phyloP scores from a whole-genome alignment of 257 asterid species.

The Plantago elongata region DNA sequence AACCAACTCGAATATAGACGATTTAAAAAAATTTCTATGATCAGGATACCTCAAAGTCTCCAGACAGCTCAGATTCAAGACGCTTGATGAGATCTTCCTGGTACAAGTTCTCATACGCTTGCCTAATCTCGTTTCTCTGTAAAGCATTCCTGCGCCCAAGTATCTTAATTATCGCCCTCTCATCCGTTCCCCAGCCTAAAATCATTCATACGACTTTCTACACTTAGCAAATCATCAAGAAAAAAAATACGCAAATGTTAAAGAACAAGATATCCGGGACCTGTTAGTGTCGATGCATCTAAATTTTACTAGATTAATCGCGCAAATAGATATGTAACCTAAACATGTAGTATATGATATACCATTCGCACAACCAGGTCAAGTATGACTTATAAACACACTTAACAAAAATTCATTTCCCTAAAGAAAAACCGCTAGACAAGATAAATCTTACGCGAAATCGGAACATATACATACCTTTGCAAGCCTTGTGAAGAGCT shows the following conservation, averaged over 20 bases:
- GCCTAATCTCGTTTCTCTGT: slow-evolving; percentile 56
- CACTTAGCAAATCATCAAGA: no score
- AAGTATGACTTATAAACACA: no score
- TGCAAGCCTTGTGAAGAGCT: slow-evolving; percentile 61
- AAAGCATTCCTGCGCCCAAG: slow-evolving; percentile 52
- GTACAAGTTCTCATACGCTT: slow-evolving; percentile 59
- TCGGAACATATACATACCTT: slow-evolving; percentile 34
- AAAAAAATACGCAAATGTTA: no score
- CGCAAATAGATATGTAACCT: no score
- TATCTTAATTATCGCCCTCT: slow-evolving; percentile 50
- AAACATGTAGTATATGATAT: no score
- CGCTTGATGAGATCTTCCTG: slow-evolving; percentile 65
- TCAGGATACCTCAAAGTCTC: slow-evolving; percentile 60
- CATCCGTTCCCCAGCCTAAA: slow-evolving; percentile 77
- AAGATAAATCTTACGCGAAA: neutral
- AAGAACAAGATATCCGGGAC: no score
- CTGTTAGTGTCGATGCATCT: no score
- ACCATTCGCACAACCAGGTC: neutral
- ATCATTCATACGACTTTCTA: neutral
- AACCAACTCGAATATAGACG: no score
- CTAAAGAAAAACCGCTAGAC: neutral
- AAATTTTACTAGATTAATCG: no score
- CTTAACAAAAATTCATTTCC: no score
- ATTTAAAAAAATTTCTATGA: no score
- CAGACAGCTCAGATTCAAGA: slow-evolving; percentile 66